Percentiles rank a stretch among this genome's conserved stretches.
These are phyloP conservation scores for Leptomonas seymouri DNA, from an alignment of 208 protist genomes.

Conservation along the genomic window DNA sequence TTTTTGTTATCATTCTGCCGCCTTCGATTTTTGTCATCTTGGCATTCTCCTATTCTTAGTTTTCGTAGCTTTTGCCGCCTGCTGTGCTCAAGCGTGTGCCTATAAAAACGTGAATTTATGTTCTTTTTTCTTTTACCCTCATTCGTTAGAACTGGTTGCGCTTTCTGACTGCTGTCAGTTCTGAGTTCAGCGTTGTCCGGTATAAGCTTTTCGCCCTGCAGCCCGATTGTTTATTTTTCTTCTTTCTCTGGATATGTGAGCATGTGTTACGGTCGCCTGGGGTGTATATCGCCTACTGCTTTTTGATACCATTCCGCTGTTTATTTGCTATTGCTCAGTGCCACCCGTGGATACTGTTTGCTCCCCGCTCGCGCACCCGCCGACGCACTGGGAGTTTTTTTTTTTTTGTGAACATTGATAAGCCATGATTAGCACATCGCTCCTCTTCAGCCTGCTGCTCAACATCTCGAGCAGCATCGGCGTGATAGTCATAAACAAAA, in stretches of 20 bases:
- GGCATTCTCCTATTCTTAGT: background rate
- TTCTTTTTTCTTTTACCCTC: background rate
- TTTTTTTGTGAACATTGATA: too few species aligned
- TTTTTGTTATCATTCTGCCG: too few species aligned
- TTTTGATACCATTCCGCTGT: background rate
- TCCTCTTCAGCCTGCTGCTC: constrained; percentile 52
- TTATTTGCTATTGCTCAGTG: background rate
- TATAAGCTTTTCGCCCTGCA: background rate
- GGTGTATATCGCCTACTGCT: background rate
- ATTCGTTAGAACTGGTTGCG: background rate
- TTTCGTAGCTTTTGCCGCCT: too few species aligned
- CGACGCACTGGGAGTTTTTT: too few species aligned
- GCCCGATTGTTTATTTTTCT: too few species aligned
- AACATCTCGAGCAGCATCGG: constrained; percentile 77
- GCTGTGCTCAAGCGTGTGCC: background rate
- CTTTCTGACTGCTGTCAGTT: background rate
- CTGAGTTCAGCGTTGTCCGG: constrained; percentile 6
- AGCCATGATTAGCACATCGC: constrained; percentile 16
- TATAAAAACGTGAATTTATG: background rate
- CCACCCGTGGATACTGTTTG: background rate
- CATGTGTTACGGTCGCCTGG: too few species aligned
- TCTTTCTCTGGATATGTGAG: background rate
- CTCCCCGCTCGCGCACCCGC: background rate
- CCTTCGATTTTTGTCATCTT: background rate
- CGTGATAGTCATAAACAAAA: constrained; percentile 81